Evolutionary conservation across 106 monocot species (phyloP).

Genomic region (Alisma plantagoaquatica): DNA sequence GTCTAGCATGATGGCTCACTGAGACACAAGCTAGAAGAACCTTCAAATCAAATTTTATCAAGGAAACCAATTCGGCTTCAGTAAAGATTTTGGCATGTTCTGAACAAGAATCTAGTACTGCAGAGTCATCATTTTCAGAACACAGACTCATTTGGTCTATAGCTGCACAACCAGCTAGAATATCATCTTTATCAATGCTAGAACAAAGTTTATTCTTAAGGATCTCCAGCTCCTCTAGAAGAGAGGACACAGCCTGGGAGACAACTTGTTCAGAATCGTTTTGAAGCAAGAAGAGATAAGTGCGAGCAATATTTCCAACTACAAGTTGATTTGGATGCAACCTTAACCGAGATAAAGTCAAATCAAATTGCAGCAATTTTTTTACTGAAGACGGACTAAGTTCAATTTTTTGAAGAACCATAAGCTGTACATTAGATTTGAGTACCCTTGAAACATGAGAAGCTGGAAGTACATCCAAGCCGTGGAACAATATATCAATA

Average conservation of each 20-base stretch:
- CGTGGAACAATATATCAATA: slow-evolving; percentile 61
- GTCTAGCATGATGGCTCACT: slow-evolving; percentile 13
- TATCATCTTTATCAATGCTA: not conserved
- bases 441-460: slow-evolving; percentile 42
- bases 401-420: slow-evolving; percentile 59
- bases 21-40: slow-evolving; percentile 38
- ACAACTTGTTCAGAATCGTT: slow-evolving; percentile 47
- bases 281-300: slow-evolving; percentile 66
- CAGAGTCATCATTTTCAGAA: too few species aligned
- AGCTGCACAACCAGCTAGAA: slow-evolving; percentile 8
- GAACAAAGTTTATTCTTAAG: slow-evolving; percentile 37
- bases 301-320: slow-evolving; percentile 49
- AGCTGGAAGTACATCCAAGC: slow-evolving; percentile 33
- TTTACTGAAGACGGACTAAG: slow-evolving; percentile 51
- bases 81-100: slow-evolving; percentile 23
- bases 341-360: slow-evolving; percentile 64
- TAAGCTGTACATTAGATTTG: slow-evolving; percentile 59
- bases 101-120: not conserved
- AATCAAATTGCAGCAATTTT: slow-evolving; percentile 44
- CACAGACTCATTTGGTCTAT: not conserved
- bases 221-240: slow-evolving; percentile 61
- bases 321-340: slow-evolving; percentile 77
- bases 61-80: slow-evolving; percentile 61
- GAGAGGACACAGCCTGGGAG: slow-evolving; percentile 40
- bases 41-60: slow-evolving; percentile 84